These are phyloP conservation scores for Tricholoma bakamatsutake DNA, from an alignment of 768 basidiomycete genomes.

Conservation along the genomic window DNA sequence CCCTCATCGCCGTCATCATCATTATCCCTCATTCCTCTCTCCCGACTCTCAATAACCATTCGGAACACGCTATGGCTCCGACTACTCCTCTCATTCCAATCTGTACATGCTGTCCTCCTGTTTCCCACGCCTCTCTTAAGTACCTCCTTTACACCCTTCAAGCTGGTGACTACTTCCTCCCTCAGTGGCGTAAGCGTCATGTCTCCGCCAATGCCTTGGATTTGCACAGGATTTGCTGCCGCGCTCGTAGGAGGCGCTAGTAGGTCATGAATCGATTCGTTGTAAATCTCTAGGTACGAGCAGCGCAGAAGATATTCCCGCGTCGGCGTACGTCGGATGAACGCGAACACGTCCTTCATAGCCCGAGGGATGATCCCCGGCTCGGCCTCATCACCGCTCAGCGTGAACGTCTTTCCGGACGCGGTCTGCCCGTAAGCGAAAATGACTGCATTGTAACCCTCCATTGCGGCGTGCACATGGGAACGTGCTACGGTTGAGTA, in stretches of 20 bases:
- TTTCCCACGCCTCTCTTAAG: slow-evolving; percentile 82
- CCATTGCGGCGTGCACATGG: slow-evolving; percentile 90
- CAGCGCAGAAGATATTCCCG: slow-evolving; percentile 94
- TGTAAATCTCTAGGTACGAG: slow-evolving; percentile 97
- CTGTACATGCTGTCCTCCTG: slow-evolving; percentile 90
- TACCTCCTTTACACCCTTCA: slow-evolving; percentile 82
- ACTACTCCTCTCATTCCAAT: slow-evolving; percentile 96
- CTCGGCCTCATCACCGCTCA: slow-evolving; percentile 74
- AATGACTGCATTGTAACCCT: slow-evolving; percentile 92
- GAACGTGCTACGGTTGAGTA: slow-evolving; percentile 72
- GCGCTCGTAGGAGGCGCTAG: slow-evolving; percentile 62
- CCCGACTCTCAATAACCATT: slow-evolving; percentile 86
- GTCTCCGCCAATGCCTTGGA: slow-evolving; percentile 62
- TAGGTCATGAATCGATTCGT: slow-evolving; percentile 83
- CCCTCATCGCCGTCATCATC: slow-evolving; percentile 40
- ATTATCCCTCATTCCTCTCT: slow-evolving; percentile 35
- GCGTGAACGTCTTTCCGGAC: slow-evolving; percentile 52
- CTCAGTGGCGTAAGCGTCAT: slow-evolving; percentile 68
- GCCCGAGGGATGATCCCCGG: slow-evolving; percentile 94
- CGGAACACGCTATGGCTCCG: slow-evolving; percentile 93
- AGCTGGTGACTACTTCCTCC: slow-evolving; percentile 91
- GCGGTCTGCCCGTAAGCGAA: slow-evolving; percentile 93
- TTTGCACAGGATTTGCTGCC: slow-evolving; percentile 58
- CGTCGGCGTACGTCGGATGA: slow-evolving; percentile 68
- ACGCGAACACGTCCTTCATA: slow-evolving; percentile 86